Percentiles rank a stretch among this genome's conserved stretches.
phyloP scores from a whole-genome alignment of 2,329 filamentous ascomycete species.

The Cladobotryum mycophilum region DNA sequence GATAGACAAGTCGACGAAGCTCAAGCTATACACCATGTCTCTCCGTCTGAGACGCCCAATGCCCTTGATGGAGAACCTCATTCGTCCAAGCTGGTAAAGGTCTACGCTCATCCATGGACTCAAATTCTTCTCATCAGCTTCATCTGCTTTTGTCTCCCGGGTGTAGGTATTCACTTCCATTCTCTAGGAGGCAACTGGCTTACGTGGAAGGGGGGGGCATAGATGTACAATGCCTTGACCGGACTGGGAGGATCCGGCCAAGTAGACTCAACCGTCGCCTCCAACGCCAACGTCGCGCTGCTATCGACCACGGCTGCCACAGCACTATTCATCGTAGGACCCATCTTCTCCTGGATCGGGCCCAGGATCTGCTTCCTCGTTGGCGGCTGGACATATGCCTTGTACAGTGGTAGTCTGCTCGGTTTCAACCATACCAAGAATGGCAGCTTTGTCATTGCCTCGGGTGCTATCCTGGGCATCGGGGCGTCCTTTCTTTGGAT shows the following conservation, averaged over 20 bases:
- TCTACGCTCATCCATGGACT: constrained; percentile 40
- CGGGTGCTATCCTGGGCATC: constrained; percentile 39
- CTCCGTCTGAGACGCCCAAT: too few relatives aligned
- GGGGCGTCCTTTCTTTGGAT: constrained; percentile 41
- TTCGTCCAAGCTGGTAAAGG: constrained; percentile 16
- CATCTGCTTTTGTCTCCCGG: constrained; percentile 43
- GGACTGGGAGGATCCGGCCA: constrained; percentile 41
- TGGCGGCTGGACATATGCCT: constrained; percentile 38
- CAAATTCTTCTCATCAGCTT: constrained; percentile 43
- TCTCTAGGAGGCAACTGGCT: neutral
- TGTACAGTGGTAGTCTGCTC: constrained; percentile 39
- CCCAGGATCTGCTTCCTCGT: constrained; percentile 36
- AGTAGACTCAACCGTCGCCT: constrained; percentile 38
- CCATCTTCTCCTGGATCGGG: constrained; percentile 37
- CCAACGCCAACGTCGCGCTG: constrained; percentile 39
- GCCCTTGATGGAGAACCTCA: constrained; percentile 2
- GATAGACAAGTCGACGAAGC: neutral
- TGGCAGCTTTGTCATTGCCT: constrained; percentile 37
- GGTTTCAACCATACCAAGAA: constrained; percentile 35
- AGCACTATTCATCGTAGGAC: constrained; percentile 38
- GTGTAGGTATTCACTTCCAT: constrained; percentile 24
- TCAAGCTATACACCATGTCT: too few relatives aligned
- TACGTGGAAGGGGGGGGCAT: neutral
- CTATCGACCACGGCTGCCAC: constrained; percentile 36
- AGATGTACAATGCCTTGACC: constrained; percentile 43